phyloP scores from a whole-genome alignment of 192 early-diverging fungal species.

The Umbelopsis isabellina region DNA sequence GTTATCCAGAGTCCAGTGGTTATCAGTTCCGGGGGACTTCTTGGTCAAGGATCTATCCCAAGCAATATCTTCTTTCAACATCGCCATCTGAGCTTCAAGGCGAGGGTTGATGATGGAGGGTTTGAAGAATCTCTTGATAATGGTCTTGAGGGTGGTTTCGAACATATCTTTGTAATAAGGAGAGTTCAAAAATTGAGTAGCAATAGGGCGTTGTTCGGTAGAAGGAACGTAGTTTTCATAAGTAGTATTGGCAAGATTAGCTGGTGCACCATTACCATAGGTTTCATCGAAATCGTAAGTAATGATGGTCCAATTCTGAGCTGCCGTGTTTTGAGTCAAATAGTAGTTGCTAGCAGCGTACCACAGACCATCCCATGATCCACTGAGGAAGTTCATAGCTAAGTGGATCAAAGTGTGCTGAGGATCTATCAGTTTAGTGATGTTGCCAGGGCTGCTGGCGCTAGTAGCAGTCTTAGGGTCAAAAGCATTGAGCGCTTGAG shows the following conservation, averaged over 20 bases:
- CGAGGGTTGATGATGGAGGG: slow-evolving; percentile 40
- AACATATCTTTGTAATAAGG: slow-evolving; percentile 42
- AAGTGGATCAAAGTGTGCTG: slow-evolving; percentile 31
- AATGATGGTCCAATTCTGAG: slow-evolving; percentile 45
- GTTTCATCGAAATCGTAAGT: slow-evolving; percentile 50
- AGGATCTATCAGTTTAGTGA: slow-evolving; percentile 28
- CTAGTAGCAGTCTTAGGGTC: slow-evolving; percentile 21
- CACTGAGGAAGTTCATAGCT: slow-evolving; percentile 44
- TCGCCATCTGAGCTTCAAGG: slow-evolving; percentile 36
- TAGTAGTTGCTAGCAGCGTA: slow-evolving; percentile 44
- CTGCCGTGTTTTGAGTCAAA: slow-evolving; percentile 41
- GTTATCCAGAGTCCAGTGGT: slow-evolving; percentile 18
- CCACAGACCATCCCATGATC: slow-evolving; percentile 49
- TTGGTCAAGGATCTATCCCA: slow-evolving; percentile 43
- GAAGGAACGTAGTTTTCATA: slow-evolving; percentile 40
- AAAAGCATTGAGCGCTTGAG: not conserved
- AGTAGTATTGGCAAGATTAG: slow-evolving; percentile 29
- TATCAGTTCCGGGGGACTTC: slow-evolving; percentile 23
- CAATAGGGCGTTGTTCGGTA: slow-evolving; percentile 36
- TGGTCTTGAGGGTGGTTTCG: slow-evolving; percentile 44
- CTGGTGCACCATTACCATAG: slow-evolving; percentile 39
- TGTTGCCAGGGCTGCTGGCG: slow-evolving; percentile 18
- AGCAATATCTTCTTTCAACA: slow-evolving; percentile 46
- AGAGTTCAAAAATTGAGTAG: slow-evolving; percentile 28
- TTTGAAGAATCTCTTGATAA: slow-evolving; percentile 47